Evolutionary conservation across 345 rosid species (phyloP).

Genomic region (Anacardium occidentale): DNA sequence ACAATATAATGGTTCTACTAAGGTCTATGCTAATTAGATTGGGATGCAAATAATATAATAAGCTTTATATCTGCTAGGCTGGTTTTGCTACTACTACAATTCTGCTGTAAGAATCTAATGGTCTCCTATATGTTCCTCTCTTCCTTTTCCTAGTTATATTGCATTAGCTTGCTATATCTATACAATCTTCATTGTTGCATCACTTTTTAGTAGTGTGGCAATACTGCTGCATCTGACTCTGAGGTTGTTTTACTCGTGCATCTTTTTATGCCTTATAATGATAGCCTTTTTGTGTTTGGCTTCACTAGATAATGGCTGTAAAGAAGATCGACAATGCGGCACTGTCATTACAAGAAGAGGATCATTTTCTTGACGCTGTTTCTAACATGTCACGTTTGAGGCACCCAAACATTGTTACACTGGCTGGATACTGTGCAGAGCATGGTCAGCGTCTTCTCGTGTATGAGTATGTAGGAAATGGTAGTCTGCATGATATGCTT

Average conservation of each 20-base stretch:
- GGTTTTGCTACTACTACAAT: background rate
- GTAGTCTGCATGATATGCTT: slow-evolving; percentile 83
- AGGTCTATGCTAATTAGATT: background rate
- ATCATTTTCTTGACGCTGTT: slow-evolving; percentile 84
- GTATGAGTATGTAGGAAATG: slow-evolving; percentile 69
- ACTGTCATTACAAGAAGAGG: slow-evolving; percentile 88
- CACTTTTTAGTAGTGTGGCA: slow-evolving; percentile 11
- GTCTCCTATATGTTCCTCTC: background rate
- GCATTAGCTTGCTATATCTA: background rate
- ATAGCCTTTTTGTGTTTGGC: slow-evolving; percentile 17
- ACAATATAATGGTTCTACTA: background rate
- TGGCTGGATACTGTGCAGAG: slow-evolving; percentile 90
- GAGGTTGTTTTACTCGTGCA: background rate
- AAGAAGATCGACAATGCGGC: slow-evolving; percentile 96
- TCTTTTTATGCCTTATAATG: background rate
- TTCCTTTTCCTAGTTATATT: no score
- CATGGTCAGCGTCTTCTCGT: slow-evolving; percentile 96
- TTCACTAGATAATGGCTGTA: slow-evolving; percentile 66
- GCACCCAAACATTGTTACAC: slow-evolving; percentile 84
- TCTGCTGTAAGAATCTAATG: background rate
- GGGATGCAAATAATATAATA: background rate
- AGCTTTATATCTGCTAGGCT: background rate
- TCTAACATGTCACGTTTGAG: slow-evolving; percentile 90
- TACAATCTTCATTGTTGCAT: background rate
- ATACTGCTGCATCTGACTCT: background rate